These are phyloP conservation scores for Astraeus odoratus DNA, from an alignment of 768 basidiomycete genomes.

Conservation along the genomic window DNA sequence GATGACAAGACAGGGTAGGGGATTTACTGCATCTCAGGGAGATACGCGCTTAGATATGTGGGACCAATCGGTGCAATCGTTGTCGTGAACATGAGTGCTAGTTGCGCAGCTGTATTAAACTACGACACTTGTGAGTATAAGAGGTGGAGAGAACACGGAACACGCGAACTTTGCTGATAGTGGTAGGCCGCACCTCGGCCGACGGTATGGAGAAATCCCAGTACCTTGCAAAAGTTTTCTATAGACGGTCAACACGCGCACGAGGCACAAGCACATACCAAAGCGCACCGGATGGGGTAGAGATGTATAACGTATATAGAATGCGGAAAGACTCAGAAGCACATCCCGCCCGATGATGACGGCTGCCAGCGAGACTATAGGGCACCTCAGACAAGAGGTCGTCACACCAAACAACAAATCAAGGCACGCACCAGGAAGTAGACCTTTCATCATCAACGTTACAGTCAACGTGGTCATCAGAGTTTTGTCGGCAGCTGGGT, in stretches of 20 bases:
- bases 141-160: not conserved
- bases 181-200: slow-evolving; percentile 88
- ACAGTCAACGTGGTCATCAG: slow-evolving; percentile 92
- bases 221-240: slow-evolving; percentile 91
- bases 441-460: slow-evolving; percentile 73
- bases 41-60: slow-evolving; percentile 41
- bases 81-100: slow-evolving; percentile 84
- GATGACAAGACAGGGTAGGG: not conserved
- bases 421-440: slow-evolving; percentile 66
- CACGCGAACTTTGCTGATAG: slow-evolving; percentile 75
- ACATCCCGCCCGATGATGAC: slow-evolving; percentile 89
- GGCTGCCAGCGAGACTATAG: slow-evolving; percentile 72
- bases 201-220: slow-evolving; percentile 97
- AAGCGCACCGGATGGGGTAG: slow-evolving; percentile 69
- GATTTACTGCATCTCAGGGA: slow-evolving; percentile 73
- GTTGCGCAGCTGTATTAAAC: slow-evolving; percentile 91
- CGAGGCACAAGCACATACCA: slow-evolving; percentile 1
- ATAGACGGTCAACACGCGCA: slow-evolving; percentile 5
- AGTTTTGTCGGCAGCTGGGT: slow-evolving; percentile 95
- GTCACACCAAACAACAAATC: not conserved
- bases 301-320: slow-evolving; percentile 89
- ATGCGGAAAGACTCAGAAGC: slow-evolving; percentile 78
- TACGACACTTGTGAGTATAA: slow-evolving; percentile 23
- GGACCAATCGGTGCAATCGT: slow-evolving; percentile 80
- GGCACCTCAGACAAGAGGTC: not conserved